Base-by-base conservation (phyloP, 495 filamentous ascomycete species). In the Acidomyces sp. region DNA sequence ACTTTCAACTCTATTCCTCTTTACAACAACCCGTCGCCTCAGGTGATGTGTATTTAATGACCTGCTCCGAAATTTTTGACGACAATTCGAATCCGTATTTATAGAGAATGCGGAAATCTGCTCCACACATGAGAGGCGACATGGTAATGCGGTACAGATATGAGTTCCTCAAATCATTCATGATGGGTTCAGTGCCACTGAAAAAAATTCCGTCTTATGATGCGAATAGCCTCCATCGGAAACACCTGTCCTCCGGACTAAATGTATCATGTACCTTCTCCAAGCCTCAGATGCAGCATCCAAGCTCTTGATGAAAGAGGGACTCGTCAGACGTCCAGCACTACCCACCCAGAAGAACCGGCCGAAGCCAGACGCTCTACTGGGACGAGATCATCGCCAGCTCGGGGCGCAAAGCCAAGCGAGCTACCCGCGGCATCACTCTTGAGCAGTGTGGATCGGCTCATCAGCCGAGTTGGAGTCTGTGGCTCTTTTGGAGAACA, bases 381-480 rank as follows among this genome's bases (percentile, higher is more conserved):
- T 11, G 43, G 21, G 43, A 33, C 25, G 43, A 45, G 43, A 45
- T 45, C 43, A 45, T 45, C 17, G 36, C 43, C 43, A 45, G 25
- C 41, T 37, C 41, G 32, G 41, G 41, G 41, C 23, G 16, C 20
- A 27, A 20, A 37, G 34, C 31, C 31, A 37, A 15, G 41, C 32
- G 34, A 37, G 41, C 41, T 11, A 35, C 13, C 31, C 6, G 28
- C 43, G 43, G 43, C 43, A 45, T 45, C 43, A 45, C 43, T 45
- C 43, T 45, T 3, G 34, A 36, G 43, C 28, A 24, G 22, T 23
- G 43, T 36, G 43, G 34, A 45, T 45, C 43, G 34, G 31, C 34
- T 45, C 43, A 45, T 45, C 43, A 45, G 43, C 43, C 43, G 39
- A 36, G 43, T 15, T 45, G 43, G 43, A 32, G 35, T 45, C 35